Base-by-base conservation (phyloP, 305 asterid genomes). In the Fraxinus baroniana region DNA sequence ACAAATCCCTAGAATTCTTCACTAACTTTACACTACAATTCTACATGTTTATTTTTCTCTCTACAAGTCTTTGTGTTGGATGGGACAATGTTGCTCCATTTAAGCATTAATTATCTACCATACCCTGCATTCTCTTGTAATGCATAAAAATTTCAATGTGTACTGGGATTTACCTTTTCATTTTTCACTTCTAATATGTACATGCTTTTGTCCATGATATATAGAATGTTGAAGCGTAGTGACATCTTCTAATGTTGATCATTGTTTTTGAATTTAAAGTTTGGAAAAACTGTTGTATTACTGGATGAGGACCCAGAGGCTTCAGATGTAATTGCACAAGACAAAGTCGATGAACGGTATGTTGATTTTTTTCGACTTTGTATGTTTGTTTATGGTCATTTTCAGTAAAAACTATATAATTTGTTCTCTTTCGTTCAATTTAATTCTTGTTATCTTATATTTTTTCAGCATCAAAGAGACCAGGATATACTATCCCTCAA, bases 401-500 rank as follows among this genome's bases (percentile, higher is more conserved):
- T 85, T 57, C 75, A 78, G 55, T 83, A 76, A 78, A 74, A 77
- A 71, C 4, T 52, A 68, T 60, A 44, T 82, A 74, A 44, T 86
- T 78, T 82, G 26, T 80, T 70, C 64, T 8, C 22, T 36, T 49
- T 33, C 36, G 18, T 57, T 85, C 74, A 22, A 71, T 85, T 55
- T 90, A 73, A 87, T 82, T 68, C 82, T 66, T 60, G 30, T 86
- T 60, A 39, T 83, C 82, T 82, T 84, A 84, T 77, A 79, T 78
- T 85, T 78, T 86, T 89, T 88, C 93, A 91, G 97, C 88, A 60
- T 71, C 75, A 86, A 87, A 84, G 90, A 85, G 64, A 26, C 84
- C 77, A 87, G 81, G 82, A 88, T 96, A 85, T 92, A 87, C 88
- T 96, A 91, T 89, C 99, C 99, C 57, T 93, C 97, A 26, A 94